Base-by-base conservation (phyloP, 2,329 filamentous ascomycete genomes). In the Monilinia laxa region DNA sequence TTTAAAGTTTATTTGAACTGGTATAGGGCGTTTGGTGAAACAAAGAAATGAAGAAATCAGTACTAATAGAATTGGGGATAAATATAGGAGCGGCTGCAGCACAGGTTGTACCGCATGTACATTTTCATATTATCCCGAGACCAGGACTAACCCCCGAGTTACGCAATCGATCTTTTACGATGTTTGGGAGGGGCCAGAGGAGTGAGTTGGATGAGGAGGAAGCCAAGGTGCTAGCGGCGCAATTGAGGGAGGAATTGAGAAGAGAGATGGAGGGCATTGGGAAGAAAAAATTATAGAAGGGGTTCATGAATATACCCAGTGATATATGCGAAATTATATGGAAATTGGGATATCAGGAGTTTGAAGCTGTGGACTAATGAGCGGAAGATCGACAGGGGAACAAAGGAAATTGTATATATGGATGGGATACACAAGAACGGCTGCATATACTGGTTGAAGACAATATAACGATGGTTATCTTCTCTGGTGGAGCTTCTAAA, bases 61-160 rank as follows among this genome's bases (percentile, higher is more conserved):
- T 65, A 54, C 56, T 70, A 47, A 69, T 59, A 62, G 20, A 64
- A 28, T 18, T 58, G 49, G 18, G 28, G n/a, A 53, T 60, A 60
- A 35, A 54, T 65, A 42, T 71, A 87, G 86, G 94, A 20, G 88
- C 88, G 4, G 87, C 92, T 42, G 94, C 94, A 2, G 93, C 93
- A 14, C 94, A 98, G 80, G 92, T 97, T 20, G 93, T 98, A 2
- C 90, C 90, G 28, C 94, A 98, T 78, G 89, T 96, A 59, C 94
- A 99, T 78, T 98, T 96, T 77, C 95, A 99, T 74, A 85, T 98
- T 63, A 96, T 99, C 45, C 94, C 94, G 0, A 81, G 94, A 49
- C 93, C 93, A 0, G 87, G 90, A 65, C 77, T 81, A 47, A 79
- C 80, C 67, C 79, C 78, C 25, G 79, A 85, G 84, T 67, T 81